Conservation (phyloP, 2,329 filamentous ascomycete genomes). For the Botryotinia narcissicola region DNA sequence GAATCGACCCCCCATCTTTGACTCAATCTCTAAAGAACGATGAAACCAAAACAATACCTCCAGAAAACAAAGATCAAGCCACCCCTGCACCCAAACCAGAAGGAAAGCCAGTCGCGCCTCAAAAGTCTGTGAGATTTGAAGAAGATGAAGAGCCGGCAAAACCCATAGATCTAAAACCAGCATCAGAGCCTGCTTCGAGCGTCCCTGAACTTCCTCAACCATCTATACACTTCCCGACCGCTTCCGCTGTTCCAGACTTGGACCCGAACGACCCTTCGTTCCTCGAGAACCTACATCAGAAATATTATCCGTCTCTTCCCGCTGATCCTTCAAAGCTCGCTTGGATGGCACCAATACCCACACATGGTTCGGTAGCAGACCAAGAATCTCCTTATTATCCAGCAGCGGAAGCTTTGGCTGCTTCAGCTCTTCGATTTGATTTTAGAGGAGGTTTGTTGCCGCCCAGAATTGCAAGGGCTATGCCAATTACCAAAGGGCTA, state of each 20-base stretch:
- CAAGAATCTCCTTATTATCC: constrained; percentile 80
- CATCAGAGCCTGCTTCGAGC: constrained; percentile 45
- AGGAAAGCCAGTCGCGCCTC: constrained; percentile 39
- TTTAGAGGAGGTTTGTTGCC: constrained; percentile 79
- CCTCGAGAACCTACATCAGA: constrained; percentile 77
- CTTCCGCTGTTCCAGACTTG: constrained; percentile 62
- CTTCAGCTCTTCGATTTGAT: constrained; percentile 82
- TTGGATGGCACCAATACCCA: constrained; percentile 80
- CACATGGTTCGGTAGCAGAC: constrained; percentile 61
- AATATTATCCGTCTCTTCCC: constrained; percentile 89
- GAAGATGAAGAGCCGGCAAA: constrained; percentile 42
- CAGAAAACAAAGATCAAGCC: constrained; percentile 8
- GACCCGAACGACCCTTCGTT: constrained; percentile 83
- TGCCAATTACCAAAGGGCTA: constrained; percentile 76
- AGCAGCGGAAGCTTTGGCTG: constrained; percentile 64
- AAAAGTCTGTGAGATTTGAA: constrained; percentile 43
- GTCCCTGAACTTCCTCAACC: constrained; percentile 54
- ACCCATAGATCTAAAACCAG: constrained; percentile 43
- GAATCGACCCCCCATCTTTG: constrained; percentile 26
- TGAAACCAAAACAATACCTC: constrained; percentile 4
- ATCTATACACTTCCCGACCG: constrained; percentile 43
- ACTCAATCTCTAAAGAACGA: neutral
- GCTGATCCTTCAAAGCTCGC: constrained; percentile 81
- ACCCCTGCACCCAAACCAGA: constrained; percentile 29
- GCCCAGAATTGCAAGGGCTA: constrained; percentile 67